These are phyloP conservation scores for Colletotrichum sojae DNA, from an alignment of 2,329 filamentous ascomycete species.

Conservation along the genomic window DNA sequence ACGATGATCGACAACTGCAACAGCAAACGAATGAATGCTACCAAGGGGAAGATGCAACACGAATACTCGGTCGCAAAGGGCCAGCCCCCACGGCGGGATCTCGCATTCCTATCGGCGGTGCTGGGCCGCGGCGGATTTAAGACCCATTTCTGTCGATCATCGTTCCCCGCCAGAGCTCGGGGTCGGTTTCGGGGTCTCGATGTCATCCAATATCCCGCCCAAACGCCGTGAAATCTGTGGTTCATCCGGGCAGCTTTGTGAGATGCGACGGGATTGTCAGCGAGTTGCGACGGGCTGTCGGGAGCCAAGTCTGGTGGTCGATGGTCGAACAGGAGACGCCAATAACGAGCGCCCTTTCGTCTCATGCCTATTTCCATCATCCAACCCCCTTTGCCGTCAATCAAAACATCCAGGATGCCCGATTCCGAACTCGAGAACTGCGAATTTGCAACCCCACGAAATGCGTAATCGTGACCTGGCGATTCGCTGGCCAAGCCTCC, in stretches of 20 bases:
- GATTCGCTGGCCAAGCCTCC: not conserved
- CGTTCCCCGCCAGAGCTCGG: not conserved
- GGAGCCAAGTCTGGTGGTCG: not conserved
- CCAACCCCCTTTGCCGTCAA: not conserved
- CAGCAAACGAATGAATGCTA: too few relatives aligned
- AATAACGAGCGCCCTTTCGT: slow-evolving; percentile 17
- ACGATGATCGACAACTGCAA: too few relatives aligned
- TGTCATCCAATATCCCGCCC: slow-evolving; percentile 13
- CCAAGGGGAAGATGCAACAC: not conserved
- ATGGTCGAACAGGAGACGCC: not conserved
- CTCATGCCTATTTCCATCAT: not conserved
- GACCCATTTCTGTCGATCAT: not conserved
- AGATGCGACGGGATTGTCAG: not conserved
- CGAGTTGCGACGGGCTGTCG: slow-evolving; percentile 7
- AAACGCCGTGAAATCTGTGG: slow-evolving; percentile 1
- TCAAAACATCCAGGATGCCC: too few relatives aligned
- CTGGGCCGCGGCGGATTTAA: not conserved
- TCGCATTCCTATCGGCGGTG: slow-evolving; percentile 8
- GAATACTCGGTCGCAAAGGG: not conserved
- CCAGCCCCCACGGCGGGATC: not conserved
- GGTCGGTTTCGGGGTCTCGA: slow-evolving; percentile 20
- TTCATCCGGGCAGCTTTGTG: slow-evolving; percentile 14
- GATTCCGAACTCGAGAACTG: too few relatives aligned
- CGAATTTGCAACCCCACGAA: slow-evolving; percentile 1
- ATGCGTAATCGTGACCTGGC: not conserved